Evolutionary conservation across 78 protist species (phyloP), one percentile per base, ranked within the genome.

Genomic region (Dictyostelium brefeldianum): DNA sequence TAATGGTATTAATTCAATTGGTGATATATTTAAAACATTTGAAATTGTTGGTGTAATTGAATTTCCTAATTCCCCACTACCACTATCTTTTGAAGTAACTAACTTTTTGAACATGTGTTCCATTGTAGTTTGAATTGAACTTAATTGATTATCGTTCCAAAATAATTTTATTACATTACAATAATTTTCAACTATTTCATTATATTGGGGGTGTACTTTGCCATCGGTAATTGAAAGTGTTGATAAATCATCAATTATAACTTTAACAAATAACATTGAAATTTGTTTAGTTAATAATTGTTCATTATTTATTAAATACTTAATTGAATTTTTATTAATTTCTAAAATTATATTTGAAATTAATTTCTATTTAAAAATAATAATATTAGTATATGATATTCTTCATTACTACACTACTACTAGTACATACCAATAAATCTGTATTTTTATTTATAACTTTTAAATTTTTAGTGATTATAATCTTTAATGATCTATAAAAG

Each of bases 21-120:
- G 90, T 36, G 90, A 57, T 20, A 17, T 51, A 53, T 82, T 82
- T 15, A 82, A 46, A 12, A 82, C 73, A 47, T 82, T 62, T 29
- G 80, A 10, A n/a, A 82, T 51, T 10, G 79, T 50, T 11, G 67
- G 8, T 53, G 71, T 27, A 27, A 82, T 59, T 46, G 43, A 36
- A n/a, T n/a, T n/a, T n/a, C n/a, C n/a, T 36, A 2, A 36, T 36
- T 36, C 43, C 43, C 17, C 36, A 51, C 20, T 53, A 78, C 1
- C 70, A 78, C 9, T 43, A 27, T 27, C 47, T 15, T 5, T 14
- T 51, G 50, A 27, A 12, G 78, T 27, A 1, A 51, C 51, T 77
- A 53, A 77, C 31, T 51, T 29, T 17, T 47, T 51, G 18, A 25
- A 78, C 75, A 67, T 67, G 17, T 67, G 50, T 31, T 67, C 48